Base-by-base conservation (phyloP, 2,329 filamentous ascomycete genomes). In the Neofusicoccum umdonicola region DNA sequence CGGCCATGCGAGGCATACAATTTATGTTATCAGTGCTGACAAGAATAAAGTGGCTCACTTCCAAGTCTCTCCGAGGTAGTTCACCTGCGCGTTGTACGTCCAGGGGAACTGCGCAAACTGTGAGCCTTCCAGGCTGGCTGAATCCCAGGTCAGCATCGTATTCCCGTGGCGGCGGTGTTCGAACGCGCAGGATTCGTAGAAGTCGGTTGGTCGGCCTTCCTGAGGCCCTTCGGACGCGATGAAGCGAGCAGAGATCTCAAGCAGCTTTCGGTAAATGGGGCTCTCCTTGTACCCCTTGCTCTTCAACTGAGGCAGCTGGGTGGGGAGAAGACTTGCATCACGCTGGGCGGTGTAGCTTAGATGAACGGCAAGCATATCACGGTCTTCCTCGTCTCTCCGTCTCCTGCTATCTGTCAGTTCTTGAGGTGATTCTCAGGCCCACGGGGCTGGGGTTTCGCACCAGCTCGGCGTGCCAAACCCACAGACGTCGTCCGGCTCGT, bases 391-490 rank as follows among this genome's bases (percentile, higher is more conserved):
- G 27, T 60, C 56, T 22, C 42, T 45, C 37, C 56, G 22, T 37
- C 56, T 35, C 56, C 50, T 54, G 17, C 5, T 5, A 31, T 7
- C 6, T 7, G 6, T 31, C 27, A 31, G 27, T 31, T 31, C 27
- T 31, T 31, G 27, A 31, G 27, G 27, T 31, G 27, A 7, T 31
- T 31, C 4, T 31, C 27, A 31, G 1, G 27, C 4, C 27, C 27
- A 31, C 27, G 4, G 27, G 27, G 15, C 4, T 5, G 6, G 2
- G 50, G 7, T 13, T 35, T 13, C 50, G 15, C 17, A 54, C 50
- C 56, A 60, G 42, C 56, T 60, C n/a, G 56, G 56, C 39, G 56
- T 60, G 8, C 56, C 56, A 42, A 60, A 60, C 27, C 56, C 56
- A 19, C 42, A 60, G 5, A 60, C 17, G 31, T 60, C 56, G 31